These are phyloP conservation scores for Prototheca cutis DNA, from an alignment of 163 green algal species.

Conservation along the genomic window DNA sequence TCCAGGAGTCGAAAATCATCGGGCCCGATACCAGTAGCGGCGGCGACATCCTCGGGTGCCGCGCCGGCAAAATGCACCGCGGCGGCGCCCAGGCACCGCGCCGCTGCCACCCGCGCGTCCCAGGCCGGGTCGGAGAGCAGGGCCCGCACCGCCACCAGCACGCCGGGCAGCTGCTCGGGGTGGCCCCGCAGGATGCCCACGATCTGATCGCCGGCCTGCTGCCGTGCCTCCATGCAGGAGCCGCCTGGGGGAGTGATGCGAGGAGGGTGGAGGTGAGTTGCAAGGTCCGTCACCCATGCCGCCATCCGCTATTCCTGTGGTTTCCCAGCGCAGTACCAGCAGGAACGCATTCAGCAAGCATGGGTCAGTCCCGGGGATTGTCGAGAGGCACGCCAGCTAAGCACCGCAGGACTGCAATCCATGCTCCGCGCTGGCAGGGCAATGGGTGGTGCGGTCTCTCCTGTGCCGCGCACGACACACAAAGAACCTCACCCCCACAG, in stretches of 20 bases:
- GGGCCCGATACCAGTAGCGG: neutral
- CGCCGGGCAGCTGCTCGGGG: slow-evolving; percentile 56
- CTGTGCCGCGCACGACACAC: no score
- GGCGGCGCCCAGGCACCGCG: slow-evolving; percentile 53
- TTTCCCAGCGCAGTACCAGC: no score
- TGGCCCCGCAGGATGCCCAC: slow-evolving; percentile 49
- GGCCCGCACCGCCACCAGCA: slow-evolving; percentile 45
- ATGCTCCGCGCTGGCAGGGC: no score
- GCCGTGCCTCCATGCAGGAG: slow-evolving; percentile 40
- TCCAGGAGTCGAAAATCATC: no score
- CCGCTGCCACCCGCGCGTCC: slow-evolving; percentile 62
- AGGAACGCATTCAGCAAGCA: no score
- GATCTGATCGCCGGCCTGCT: slow-evolving; percentile 66
- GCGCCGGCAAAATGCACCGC: slow-evolving; percentile 44
- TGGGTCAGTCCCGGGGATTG: no score
- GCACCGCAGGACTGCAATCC: no score
- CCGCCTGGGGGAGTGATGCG: slow-evolving; percentile 39
- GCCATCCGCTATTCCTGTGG: no score
- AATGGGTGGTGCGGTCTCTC: no score
- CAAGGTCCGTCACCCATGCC: no score
- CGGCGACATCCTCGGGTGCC: neutral
- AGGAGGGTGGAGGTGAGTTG: neutral
- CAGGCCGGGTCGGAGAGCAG: slow-evolving; percentile 55
- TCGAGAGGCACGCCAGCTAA: no score
- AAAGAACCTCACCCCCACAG: no score